Percentiles rank a stretch among this genome's conserved stretches.
Conservation (phyloP, 352 stramenopile species). For the Pythium rishiriense region DNA sequence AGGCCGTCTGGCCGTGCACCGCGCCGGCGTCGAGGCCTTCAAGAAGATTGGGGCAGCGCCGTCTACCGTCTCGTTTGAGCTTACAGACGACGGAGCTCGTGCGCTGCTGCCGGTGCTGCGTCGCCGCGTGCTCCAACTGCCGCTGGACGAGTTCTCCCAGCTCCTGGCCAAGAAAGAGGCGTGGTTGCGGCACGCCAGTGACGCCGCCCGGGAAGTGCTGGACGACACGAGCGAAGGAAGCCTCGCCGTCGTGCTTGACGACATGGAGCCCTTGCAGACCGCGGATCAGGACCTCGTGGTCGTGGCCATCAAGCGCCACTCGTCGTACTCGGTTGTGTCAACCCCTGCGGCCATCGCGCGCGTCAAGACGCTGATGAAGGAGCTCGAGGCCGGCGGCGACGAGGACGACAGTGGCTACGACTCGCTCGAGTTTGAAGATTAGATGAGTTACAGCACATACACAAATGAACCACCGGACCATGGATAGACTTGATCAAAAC, state of each 20-base stretch:
- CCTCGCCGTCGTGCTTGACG: conserved; percentile 68
- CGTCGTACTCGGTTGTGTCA: conserved; percentile 74
- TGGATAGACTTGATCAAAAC: no score
- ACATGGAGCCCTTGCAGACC: conserved; percentile 81
- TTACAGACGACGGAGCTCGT: conserved; percentile 69
- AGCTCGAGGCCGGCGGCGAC: conserved; percentile 59
- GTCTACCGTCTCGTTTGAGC: conserved; percentile 32
- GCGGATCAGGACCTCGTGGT: conserved; percentile 70
- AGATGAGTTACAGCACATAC: background rate
- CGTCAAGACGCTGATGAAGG: conserved; percentile 71
- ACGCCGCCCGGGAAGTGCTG: conserved; percentile 49
- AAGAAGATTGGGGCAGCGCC: conserved; percentile 20
- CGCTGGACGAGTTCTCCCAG: conserved; percentile 63
- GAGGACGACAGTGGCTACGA: conserved; percentile 70
- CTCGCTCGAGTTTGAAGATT: conserved; percentile 74
- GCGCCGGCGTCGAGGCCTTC: conserved; percentile 55
- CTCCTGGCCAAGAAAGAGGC: conserved; percentile 68
- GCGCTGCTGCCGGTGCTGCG: conserved; percentile 52
- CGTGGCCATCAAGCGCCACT: conserved; percentile 66
- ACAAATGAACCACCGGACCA: background rate
- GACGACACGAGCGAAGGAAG: conserved; percentile 57
- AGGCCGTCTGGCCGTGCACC: conserved; percentile 59
- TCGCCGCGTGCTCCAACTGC: conserved; percentile 46
- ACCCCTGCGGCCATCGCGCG: conserved; percentile 58
- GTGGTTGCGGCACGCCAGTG: conserved; percentile 77